Evolutionary conservation across 495 filamentous ascomycete species (phyloP).

Genomic region (Penicillium atrosanguineum): DNA sequence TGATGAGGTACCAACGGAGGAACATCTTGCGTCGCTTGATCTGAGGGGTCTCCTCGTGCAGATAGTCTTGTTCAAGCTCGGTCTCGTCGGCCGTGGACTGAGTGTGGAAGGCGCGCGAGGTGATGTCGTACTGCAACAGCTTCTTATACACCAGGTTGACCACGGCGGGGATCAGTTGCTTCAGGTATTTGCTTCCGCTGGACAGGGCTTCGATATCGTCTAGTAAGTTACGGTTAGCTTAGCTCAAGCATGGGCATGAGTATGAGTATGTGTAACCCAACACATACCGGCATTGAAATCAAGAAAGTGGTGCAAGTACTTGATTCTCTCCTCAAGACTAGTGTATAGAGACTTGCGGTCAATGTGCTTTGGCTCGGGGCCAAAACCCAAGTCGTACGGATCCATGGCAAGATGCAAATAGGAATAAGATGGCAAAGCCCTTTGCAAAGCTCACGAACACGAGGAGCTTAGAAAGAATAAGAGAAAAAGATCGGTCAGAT

Average conservation of each 20-base stretch:
- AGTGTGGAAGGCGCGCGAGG: conserved; percentile 66
- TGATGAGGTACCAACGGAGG: conserved; percentile 65
- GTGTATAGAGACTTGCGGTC: conserved; percentile 68
- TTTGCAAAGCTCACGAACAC: not conserved
- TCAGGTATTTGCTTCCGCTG: conserved; percentile 67
- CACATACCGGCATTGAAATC: conserved; percentile 66
- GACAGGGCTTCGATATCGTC: conserved; percentile 67
- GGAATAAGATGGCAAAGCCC: not conserved
- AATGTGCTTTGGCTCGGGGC: conserved; percentile 50
- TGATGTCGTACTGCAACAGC: conserved; percentile 71
- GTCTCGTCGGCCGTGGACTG: conserved; percentile 61
- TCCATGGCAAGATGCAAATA: conserved; percentile 1
- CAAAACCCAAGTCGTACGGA: conserved; percentile 10
- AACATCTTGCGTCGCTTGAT: conserved; percentile 77
- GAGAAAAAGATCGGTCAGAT: not conserved
- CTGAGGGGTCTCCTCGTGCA: conserved; percentile 63
- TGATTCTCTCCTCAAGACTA: conserved; percentile 61
- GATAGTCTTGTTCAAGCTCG: conserved; percentile 54
- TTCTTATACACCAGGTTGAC: conserved; percentile 76
- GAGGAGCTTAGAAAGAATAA: conserved; percentile 2
- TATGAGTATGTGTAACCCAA: too few species aligned
- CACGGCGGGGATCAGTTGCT: conserved; percentile 64
- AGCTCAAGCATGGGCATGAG: too few species aligned
- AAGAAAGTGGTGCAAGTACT: conserved; percentile 69
- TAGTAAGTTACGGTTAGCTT: conserved; percentile 20